A percentile compares a stretch with the other conserved stretches of the same genome.
Evolutionary conservation across 2,329 filamentous ascomycete genomes (phyloP).

Genomic region (Scortechinia acanthostroma): DNA sequence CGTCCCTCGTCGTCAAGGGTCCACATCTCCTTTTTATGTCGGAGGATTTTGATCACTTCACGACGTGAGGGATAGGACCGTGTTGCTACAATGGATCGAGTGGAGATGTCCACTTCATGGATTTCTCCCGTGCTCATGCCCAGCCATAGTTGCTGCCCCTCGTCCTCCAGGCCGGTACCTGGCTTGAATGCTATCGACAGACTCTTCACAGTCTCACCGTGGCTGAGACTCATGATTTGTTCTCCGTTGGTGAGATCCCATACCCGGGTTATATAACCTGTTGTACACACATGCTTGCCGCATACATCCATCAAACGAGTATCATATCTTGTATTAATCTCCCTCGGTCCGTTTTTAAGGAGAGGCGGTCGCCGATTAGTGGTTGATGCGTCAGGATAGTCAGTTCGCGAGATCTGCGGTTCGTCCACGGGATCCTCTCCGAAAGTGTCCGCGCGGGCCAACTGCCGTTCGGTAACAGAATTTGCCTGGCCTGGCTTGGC

Average conservation of each 20-base stretch:
- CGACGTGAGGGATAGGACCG: slow-evolving; percentile 67
- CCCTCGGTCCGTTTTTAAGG: slow-evolving; percentile 63
- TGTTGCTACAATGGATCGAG: slow-evolving; percentile 62
- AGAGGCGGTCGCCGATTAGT: slow-evolving; percentile 78
- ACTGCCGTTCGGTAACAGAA: too few species aligned
- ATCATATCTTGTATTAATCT: slow-evolving; percentile 81
- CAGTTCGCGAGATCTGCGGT: slow-evolving; percentile 39
- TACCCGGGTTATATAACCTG: slow-evolving; percentile 76
- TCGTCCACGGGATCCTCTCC: slow-evolving; percentile 24
- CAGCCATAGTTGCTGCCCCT: slow-evolving; percentile 79
- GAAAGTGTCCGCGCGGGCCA: too few species aligned
- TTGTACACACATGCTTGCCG: slow-evolving; percentile 79
- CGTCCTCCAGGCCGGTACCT: slow-evolving; percentile 67
- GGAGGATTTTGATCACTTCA: slow-evolving; percentile 77
- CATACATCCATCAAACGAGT: slow-evolving; percentile 80
- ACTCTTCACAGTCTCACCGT: slow-evolving; percentile 78
- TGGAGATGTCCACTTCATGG: slow-evolving; percentile 76
- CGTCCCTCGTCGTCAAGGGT: slow-evolving; percentile 84
- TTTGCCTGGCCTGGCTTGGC: too few species aligned
- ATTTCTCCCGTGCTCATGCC: slow-evolving; percentile 84
- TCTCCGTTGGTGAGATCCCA: slow-evolving; percentile 84
- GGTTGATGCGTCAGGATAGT: slow-evolving; percentile 78
- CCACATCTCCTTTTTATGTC: slow-evolving; percentile 86
- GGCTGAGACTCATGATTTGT: slow-evolving; percentile 70
- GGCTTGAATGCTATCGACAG: slow-evolving; percentile 82